Evolutionary conservation across 2,329 filamentous ascomycete species (phyloP).

Genomic region (Emergomyces pasteurianus): DNA sequence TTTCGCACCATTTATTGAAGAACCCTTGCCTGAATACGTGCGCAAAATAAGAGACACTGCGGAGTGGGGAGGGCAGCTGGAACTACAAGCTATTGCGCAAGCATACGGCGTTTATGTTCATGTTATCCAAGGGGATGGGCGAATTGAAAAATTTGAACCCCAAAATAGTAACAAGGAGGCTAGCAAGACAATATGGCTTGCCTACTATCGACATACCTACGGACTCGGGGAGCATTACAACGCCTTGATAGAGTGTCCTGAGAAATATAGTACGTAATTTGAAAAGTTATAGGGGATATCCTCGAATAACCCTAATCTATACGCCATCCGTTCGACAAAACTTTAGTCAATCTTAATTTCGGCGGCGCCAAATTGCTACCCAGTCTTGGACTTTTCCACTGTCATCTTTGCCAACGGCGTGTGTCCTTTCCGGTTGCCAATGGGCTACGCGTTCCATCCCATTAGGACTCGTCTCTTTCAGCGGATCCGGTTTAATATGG

Average conservation of each 20-base stretch:
- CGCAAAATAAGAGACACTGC: slow-evolving; percentile 71
- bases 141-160: slow-evolving; percentile 62
- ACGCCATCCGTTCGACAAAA: not conserved
- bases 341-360: slow-evolving; percentile 12
- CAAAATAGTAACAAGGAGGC: slow-evolving; percentile 33
- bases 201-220: slow-evolving; percentile 89
- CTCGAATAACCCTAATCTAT: not conserved
- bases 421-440: slow-evolving; percentile 45
- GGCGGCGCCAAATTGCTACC: slow-evolving; percentile 33
- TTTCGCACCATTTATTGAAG: slow-evolving; percentile 79
- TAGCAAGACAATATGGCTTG: slow-evolving; percentile 60
- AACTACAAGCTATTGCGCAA: slow-evolving; percentile 72
- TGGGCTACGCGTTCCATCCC: slow-evolving; percentile 39
- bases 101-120: slow-evolving; percentile 70
- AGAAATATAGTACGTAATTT: slow-evolving; percentile 3
- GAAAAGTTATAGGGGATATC: not conserved
- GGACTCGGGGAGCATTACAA: slow-evolving; percentile 97
- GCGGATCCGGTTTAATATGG: slow-evolving; percentile 37
- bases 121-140: slow-evolving; percentile 70
- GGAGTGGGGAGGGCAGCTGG: slow-evolving; percentile 92
- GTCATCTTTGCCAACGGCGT: slow-evolving; percentile 40
- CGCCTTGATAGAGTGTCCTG: slow-evolving; percentile 49
- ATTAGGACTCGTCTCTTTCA: slow-evolving; percentile 29
- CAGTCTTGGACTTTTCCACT: slow-evolving; percentile 31
- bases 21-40: slow-evolving; percentile 61